Percentiles rank a stretch among this genome's conserved stretches.
phyloP scores from a whole-genome alignment of 495 filamentous ascomycete genomes.

The Xylaria castorea region DNA sequence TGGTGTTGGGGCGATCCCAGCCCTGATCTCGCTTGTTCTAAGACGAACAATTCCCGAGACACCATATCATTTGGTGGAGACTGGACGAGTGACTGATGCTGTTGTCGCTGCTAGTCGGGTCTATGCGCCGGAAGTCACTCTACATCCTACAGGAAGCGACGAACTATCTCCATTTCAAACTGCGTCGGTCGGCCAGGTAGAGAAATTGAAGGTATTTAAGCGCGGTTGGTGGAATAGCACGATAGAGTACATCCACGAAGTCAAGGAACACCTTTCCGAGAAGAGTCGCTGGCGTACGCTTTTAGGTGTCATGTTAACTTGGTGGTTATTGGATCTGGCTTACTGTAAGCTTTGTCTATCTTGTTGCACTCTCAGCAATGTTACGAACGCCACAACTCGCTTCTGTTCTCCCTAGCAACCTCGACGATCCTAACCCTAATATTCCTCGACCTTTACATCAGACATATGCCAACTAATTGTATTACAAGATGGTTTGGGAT shows the following conservation, averaged over 20 bases:
- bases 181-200: conserved; percentile 27
- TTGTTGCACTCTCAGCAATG: not conserved
- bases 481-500: conserved; percentile 57
- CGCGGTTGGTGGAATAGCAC: conserved; percentile 19
- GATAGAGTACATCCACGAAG: conserved; percentile 28
- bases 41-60: conserved; percentile 69
- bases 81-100: conserved; percentile 32
- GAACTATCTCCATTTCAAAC: conserved; percentile 10
- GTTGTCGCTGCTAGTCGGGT: conserved; percentile 37
- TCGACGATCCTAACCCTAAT: not conserved
- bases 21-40: conserved; percentile 62
- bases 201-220: conserved; percentile 29
- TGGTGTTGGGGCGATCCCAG: conserved; percentile 66
- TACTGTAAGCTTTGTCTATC: conserved; percentile 55
- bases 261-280: conserved; percentile 52
- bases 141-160: conserved; percentile 25
- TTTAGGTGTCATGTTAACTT: conserved; percentile 66
- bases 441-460: not conserved
- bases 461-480: not conserved
- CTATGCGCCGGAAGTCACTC: conserved; percentile 41
- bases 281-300: conserved; percentile 46
- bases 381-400: not conserved
- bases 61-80: conserved; percentile 53
- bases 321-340: conserved; percentile 64
- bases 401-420: not conserved